Percentiles rank a stretch among this genome's conserved stretches.
Conservation (phyloP, 495 filamentous ascomycete species). For the Jackrogersella minutella region DNA sequence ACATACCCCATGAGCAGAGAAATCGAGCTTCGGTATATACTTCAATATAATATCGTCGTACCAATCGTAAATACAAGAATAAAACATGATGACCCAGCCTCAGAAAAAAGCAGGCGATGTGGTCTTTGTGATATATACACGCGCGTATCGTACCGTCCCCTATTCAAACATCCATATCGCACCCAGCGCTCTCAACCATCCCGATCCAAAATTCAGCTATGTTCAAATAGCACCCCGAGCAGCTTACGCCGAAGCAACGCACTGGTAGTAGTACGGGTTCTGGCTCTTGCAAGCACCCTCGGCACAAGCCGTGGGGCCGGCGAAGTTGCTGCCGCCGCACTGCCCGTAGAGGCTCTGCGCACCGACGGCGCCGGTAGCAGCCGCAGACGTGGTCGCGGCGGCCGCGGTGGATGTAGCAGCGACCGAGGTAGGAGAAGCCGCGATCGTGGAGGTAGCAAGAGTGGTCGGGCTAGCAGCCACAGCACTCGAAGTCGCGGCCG, state of each 20-base stretch:
- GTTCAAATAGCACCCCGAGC: too few species aligned
- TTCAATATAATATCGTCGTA: constrained; percentile 1
- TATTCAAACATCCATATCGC: background rate
- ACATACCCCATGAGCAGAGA: background rate
- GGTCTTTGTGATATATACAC: background rate
- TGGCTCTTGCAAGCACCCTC: constrained; percentile 55
- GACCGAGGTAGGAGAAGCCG: constrained; percentile 42
- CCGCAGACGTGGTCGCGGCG: constrained; percentile 40
- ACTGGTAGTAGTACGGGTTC: constrained; percentile 63
- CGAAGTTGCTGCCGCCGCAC: constrained; percentile 61
- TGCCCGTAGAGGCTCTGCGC: constrained; percentile 56
- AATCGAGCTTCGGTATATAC: background rate
- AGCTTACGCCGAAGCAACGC: constrained; percentile 41
- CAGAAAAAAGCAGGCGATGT: background rate
- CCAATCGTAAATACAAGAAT: constrained; percentile 28
- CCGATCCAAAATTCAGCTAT: too few species aligned
- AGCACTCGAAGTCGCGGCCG: constrained; percentile 37
- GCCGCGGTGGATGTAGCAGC: constrained; percentile 45
- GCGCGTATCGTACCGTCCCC: background rate
- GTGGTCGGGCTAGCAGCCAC: constrained; percentile 37
- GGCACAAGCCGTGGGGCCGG: constrained; percentile 57
- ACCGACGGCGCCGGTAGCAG: constrained; percentile 42
- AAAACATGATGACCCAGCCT: background rate
- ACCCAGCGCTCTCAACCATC: background rate
- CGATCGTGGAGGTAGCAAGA: constrained; percentile 43